Evolutionary conservation across 345 rosid genomes (phyloP).

Genomic region (Ceriops decandra): DNA sequence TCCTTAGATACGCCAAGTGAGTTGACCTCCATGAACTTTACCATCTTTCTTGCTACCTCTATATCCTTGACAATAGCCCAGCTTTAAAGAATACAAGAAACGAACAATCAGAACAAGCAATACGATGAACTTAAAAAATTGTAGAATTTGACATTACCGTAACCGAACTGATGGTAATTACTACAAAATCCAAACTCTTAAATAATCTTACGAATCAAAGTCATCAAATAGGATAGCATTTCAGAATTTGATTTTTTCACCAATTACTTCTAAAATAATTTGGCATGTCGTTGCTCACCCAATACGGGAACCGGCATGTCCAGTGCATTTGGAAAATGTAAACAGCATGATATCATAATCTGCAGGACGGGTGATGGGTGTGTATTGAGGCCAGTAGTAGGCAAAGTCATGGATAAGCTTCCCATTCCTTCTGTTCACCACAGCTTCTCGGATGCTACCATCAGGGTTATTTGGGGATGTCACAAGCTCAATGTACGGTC

Average conservation of each 20-base stretch:
- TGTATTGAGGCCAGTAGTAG: conserved; percentile 89
- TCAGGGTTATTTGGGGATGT: conserved; percentile 89
- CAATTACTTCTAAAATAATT: no score
- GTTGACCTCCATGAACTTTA: conserved; percentile 45
- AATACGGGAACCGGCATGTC: conserved; percentile 91
- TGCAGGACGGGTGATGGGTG: conserved; percentile 57
- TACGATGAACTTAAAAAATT: background rate
- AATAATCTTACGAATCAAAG: no score
- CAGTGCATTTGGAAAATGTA: conserved; percentile 85
- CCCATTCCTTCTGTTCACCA: conserved; percentile 57
- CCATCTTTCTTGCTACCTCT: conserved; percentile 64
- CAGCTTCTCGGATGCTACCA: conserved; percentile 59
- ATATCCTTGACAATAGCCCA: conserved; percentile 81
- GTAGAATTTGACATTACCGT: no score
- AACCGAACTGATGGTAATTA: no score
- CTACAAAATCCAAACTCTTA: no score
- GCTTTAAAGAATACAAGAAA: conserved; percentile 31
- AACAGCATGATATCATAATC: conserved; percentile 80
- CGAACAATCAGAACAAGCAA: background rate
- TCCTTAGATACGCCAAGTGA: conserved; percentile 87
- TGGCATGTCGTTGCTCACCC: conserved; percentile 44
- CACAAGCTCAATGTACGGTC: conserved; percentile 61
- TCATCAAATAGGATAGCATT: no score
- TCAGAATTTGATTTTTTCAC: no score
- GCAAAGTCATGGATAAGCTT: conserved; percentile 74